Conservation (phyloP, 345 rosid species). For the Ceriops tagal region DNA sequence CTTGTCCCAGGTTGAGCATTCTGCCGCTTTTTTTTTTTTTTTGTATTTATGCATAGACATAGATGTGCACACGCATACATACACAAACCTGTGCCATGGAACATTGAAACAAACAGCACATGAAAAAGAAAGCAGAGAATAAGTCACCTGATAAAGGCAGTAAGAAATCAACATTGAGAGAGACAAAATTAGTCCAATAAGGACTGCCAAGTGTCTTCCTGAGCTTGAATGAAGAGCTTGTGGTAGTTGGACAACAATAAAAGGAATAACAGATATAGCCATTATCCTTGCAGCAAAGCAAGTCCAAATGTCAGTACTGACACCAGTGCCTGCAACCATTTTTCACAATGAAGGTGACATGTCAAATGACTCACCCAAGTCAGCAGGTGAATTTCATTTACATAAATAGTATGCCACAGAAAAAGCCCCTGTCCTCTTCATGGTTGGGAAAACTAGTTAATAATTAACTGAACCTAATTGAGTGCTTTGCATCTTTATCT, state of each 20-base stretch:
- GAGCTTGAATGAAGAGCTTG: conserved; percentile 24
- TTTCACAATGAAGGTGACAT: not conserved
- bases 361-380: not conserved
- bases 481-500: not conserved
- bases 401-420: too few relatives aligned
- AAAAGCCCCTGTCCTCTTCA: too few relatives aligned
- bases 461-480: too few relatives aligned
- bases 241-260: conserved; percentile 30
- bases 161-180: conserved; percentile 23
- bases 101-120: too few relatives aligned
- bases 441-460: too few relatives aligned
- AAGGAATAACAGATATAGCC: conserved; percentile 39
- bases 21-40: too few relatives aligned
- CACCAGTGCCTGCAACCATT: conserved; percentile 30
- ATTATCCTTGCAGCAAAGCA: conserved; percentile 43
- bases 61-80: too few relatives aligned
- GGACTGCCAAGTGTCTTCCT: conserved; percentile 17
- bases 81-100: too few relatives aligned
- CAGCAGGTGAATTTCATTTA: too few relatives aligned
- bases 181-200: conserved; percentile 24
- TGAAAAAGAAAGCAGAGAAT: not conserved
- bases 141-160: conserved; percentile 35
- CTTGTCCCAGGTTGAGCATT: too few relatives aligned
- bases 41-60: too few relatives aligned
- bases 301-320: conserved; percentile 39